Conservation (phyloP, 1,139 yeast genomes). For the Sugiyamaella grinbergsii region DNA sequence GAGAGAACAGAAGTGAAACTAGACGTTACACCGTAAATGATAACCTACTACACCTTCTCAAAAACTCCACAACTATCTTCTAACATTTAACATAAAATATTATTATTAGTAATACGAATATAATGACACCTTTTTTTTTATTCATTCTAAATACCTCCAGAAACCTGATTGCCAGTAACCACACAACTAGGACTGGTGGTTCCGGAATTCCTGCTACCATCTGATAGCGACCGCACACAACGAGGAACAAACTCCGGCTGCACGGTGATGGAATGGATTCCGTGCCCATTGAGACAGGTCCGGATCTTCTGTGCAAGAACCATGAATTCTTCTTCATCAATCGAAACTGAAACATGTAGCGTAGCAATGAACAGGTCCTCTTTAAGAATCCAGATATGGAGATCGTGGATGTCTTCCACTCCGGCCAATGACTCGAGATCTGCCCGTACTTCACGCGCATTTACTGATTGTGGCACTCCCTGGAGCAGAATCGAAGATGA, state of each 20-base stretch:
- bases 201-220: slow-evolving; percentile 13
- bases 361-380: slow-evolving; percentile 89
- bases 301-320: slow-evolving; percentile 76
- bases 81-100: too few relatives aligned
- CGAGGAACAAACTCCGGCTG: slow-evolving; percentile 73
- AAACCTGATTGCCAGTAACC: background rate
- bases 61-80: too few relatives aligned
- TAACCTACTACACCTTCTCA: too few relatives aligned
- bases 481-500: slow-evolving; percentile 87
- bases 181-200: slow-evolving; percentile 1
- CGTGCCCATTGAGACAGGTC: slow-evolving; percentile 75
- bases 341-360: slow-evolving; percentile 75
- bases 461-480: slow-evolving; percentile 83
- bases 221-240: slow-evolving; percentile 5
- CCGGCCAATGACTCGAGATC: slow-evolving; percentile 68
- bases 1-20: too few relatives aligned
- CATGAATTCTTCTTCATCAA: slow-evolving; percentile 65
- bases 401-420: slow-evolving; percentile 85
- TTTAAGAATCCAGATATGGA: slow-evolving; percentile 94
- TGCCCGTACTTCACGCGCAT: slow-evolving; percentile 70
- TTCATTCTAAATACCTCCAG: too few relatives aligned
- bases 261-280: slow-evolving; percentile 91
- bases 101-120: too few relatives aligned
- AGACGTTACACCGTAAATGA: too few relatives aligned
- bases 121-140: too few relatives aligned